Evolutionary conservation across 2,329 filamentous ascomycete genomes (phyloP).

Genomic region (Acrocalymma vagum): DNA sequence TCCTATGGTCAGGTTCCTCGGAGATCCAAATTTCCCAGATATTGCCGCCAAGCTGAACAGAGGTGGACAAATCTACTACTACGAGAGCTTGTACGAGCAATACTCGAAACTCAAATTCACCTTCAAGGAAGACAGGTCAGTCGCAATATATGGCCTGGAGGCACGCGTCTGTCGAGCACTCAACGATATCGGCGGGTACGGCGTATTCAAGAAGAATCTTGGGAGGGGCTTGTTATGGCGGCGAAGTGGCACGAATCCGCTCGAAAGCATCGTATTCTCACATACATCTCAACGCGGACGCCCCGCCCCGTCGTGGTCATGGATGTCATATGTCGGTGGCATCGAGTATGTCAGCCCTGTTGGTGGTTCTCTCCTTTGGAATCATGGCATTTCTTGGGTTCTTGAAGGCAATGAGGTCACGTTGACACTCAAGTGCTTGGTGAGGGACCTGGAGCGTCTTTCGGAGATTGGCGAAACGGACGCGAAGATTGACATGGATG

Average conservation of each 20-base stretch:
- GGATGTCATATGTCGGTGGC: slow-evolving; percentile 24
- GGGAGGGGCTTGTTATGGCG: too few relatives aligned
- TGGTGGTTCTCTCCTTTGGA: too few relatives aligned
- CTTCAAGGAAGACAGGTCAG: slow-evolving; percentile 33
- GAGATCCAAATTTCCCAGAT: slow-evolving; percentile 34
- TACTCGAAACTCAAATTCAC: slow-evolving; percentile 41
- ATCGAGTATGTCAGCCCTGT: slow-evolving; percentile 21
- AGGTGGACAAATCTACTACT: slow-evolving; percentile 23
- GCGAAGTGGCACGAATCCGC: too few relatives aligned
- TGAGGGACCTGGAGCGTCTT: too few relatives aligned
- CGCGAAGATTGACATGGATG: too few relatives aligned
- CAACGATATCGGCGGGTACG: slow-evolving; percentile 32
- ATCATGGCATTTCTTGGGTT: too few relatives aligned
- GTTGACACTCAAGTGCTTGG: too few relatives aligned
- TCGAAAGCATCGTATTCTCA: too few relatives aligned
- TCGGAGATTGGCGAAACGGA: too few relatives aligned
- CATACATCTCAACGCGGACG: neutral
- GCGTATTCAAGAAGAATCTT: slow-evolving; percentile 49
- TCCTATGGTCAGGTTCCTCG: slow-evolving; percentile 32
- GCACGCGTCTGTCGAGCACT: slow-evolving; percentile 32
- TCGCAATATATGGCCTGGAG: slow-evolving; percentile 45
- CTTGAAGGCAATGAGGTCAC: too few relatives aligned
- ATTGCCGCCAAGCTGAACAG: neutral
- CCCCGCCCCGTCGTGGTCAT: slow-evolving; percentile 21
- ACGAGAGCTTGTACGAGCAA: slow-evolving; percentile 28